Conservation (phyloP, 1,139 yeast species). For the Yamadazyma dendronema region DNA sequence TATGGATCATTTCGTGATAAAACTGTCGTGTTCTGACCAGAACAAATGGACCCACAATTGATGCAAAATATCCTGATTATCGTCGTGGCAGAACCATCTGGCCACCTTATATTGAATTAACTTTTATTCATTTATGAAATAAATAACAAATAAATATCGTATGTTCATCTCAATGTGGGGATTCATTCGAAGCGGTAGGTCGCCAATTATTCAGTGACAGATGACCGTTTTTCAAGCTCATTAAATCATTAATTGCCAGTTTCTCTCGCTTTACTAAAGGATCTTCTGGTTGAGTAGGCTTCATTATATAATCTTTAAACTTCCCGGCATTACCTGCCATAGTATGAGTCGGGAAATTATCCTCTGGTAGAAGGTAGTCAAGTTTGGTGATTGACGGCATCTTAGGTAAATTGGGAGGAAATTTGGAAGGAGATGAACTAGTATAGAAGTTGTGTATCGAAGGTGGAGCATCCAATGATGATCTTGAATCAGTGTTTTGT, state of each 20-base stretch:
- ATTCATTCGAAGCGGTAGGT: not conserved
- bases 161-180: not conserved
- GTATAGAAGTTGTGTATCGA: constrained; percentile 10
- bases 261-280: constrained; percentile 34
- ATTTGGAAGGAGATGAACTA: constrained; percentile 7
- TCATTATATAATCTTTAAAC: constrained; percentile 6
- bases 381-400: constrained; percentile 29
- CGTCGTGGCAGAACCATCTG: no score
- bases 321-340: constrained; percentile 9
- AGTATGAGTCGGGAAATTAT: constrained; percentile 22
- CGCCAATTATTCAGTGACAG: not conserved
- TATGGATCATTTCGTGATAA: no score
- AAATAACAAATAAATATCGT: no score
- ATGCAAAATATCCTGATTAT: no score
- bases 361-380: constrained; percentile 31
- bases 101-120: no score
- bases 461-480: constrained; percentile 3
- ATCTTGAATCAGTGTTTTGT: not conserved
- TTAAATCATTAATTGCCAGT: constrained; percentile 36
- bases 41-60: no score
- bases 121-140: no score
- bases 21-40: no score
- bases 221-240: constrained; percentile 23
- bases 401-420: constrained; percentile 16
- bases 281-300: constrained; percentile 1